phyloP scores from a whole-genome alignment of 768 basidiomycete species.

The Amyloporia xantha region DNA sequence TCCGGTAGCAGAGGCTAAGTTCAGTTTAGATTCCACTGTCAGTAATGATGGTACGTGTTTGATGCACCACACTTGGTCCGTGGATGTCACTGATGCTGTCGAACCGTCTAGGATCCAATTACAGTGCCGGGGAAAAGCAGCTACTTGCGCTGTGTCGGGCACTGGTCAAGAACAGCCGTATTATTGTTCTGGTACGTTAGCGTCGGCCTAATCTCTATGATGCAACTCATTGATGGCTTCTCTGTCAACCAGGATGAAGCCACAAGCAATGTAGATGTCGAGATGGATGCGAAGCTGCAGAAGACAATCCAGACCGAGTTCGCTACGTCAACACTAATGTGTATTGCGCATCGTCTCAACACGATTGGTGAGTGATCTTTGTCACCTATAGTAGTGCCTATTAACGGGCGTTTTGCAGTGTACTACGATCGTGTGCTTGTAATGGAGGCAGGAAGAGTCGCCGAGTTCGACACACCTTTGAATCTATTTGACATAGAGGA shows the following conservation, averaged over 20 bases:
- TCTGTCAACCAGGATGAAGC: conserved; percentile 59
- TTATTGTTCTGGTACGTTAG: conserved; percentile 73
- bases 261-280: conserved; percentile 80
- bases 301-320: conserved; percentile 83
- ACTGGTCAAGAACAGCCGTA: conserved; percentile 59
- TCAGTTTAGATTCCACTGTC: conserved; percentile 54
- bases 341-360: conserved; percentile 67
- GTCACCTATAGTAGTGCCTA: too few species aligned
- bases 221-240: not conserved
- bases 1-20: conserved; percentile 51
- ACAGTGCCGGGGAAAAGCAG: conserved; percentile 78
- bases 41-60: conserved; percentile 49
- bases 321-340: conserved; percentile 57
- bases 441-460: conserved; percentile 62
- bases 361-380: conserved; percentile 43
- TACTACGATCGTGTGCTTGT: conserved; percentile 67
- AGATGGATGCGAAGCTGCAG: conserved; percentile 87
- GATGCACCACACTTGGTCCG: not conserved
- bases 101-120: conserved; percentile 36
- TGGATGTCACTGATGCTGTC: not conserved
- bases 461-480: conserved; percentile 70
- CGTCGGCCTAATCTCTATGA: too few species aligned
- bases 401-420: too few species aligned
- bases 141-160: conserved; percentile 80
- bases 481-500: conserved; percentile 52